Conservation (phyloP, 2,329 filamentous ascomycete genomes). For the Aureobasidium melanogenum region DNA sequence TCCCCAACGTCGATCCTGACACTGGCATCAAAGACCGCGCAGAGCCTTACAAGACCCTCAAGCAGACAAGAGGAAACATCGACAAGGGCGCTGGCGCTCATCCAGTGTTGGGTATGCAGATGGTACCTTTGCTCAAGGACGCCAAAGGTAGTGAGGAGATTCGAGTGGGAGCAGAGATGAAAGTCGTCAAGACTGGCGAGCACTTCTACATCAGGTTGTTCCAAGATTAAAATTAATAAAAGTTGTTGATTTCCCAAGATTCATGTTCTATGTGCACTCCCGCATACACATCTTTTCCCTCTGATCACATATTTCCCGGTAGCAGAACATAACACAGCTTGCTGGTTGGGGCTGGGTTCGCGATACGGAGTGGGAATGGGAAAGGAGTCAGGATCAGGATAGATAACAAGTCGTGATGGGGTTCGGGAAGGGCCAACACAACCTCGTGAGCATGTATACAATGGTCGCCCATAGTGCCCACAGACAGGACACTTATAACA, state of each 20-base stretch:
- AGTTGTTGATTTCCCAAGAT: background rate
- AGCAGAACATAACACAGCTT: too few relatives aligned
- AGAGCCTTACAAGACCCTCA: constrained; percentile 24
- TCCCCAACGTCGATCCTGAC: constrained; percentile 60
- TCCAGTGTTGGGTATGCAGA: constrained; percentile 26
- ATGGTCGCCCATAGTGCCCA: background rate
- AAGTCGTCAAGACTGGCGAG: constrained; percentile 34
- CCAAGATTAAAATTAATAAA: constrained; percentile 1
- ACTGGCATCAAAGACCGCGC: constrained; percentile 39
- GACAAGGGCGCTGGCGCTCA: constrained; percentile 24
- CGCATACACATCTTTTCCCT: too few relatives aligned
- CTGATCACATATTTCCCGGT: too few relatives aligned
- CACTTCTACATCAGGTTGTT: constrained; percentile 13
- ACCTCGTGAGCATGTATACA: background rate
- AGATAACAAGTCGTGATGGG: too few relatives aligned
- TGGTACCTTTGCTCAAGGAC: constrained; percentile 23
- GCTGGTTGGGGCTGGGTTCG: too few relatives aligned
- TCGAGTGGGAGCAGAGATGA: constrained; percentile 24
- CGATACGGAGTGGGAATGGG: too few relatives aligned
- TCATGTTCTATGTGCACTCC: too few relatives aligned
- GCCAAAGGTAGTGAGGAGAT: constrained; percentile 30
- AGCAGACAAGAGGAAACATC: constrained; percentile 20
- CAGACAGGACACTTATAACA: background rate
- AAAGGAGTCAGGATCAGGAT: too few relatives aligned
- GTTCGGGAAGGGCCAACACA: background rate